A percentile compares a stretch with the other conserved stretches of the same genome.
Conservation (phyloP, 208 protist species). For the Leptomonas pyrrhocoris region DNA sequence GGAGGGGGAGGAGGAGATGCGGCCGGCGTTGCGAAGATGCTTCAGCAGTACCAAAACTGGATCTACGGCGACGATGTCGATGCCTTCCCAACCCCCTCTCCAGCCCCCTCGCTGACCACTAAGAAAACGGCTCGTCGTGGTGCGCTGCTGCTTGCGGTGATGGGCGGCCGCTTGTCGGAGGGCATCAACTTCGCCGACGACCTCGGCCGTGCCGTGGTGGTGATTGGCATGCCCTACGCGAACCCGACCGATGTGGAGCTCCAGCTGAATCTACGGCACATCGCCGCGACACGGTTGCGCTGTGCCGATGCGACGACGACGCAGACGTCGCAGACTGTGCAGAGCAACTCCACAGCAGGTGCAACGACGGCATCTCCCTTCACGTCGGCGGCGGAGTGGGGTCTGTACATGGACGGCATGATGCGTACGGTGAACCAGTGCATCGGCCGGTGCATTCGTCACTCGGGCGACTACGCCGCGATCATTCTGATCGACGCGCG, state of each 20-base stretch:
- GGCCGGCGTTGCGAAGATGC: slow-evolving; percentile 35
- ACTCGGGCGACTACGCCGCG: slow-evolving; percentile 92
- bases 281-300: slow-evolving; percentile 44
- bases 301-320: neutral
- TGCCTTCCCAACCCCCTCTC: neutral
- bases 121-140: slow-evolving; percentile 40
- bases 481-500: slow-evolving; percentile 94
- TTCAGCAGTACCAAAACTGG: slow-evolving; percentile 65
- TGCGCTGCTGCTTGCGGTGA: slow-evolving; percentile 93
- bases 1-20: no score
- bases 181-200: slow-evolving; percentile 98
- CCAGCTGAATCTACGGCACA: slow-evolving; percentile 81
- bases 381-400: slow-evolving; percentile 55
- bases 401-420: slow-evolving; percentile 92
- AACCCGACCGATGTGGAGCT: slow-evolving; percentile 92
- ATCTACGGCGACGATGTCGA: slow-evolving; percentile 29
- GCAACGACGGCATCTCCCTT: slow-evolving; percentile 9
- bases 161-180: slow-evolving; percentile 97
- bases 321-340: neutral
- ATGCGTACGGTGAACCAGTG: slow-evolving; percentile 97
- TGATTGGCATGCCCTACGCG: slow-evolving; percentile 97
- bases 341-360: neutral
- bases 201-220: slow-evolving; percentile 92
- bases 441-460: slow-evolving; percentile 95
- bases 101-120: neutral